phyloP scores from a whole-genome alignment of 106 monocot species.

The Cymbidium sinense region DNA sequence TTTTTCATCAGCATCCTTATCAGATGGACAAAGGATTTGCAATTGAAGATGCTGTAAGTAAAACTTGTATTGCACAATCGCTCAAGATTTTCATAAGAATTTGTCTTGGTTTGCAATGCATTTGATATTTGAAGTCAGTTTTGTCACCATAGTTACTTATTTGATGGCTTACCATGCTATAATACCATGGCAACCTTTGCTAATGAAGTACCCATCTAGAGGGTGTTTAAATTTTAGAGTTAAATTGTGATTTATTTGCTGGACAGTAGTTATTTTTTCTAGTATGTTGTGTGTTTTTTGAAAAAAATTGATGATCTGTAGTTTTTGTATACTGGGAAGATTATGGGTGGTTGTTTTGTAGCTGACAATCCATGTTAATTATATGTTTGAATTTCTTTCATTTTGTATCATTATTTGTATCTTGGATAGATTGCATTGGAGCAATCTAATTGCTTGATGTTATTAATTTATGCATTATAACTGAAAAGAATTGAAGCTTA shows the following conservation, averaged over 20 bases:
- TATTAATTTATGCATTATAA: too few relatives aligned
- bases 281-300: background rate
- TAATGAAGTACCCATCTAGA: too few relatives aligned
- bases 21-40: constrained; percentile 89
- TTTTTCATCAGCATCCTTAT: constrained; percentile 64
- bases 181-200: background rate
- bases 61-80: background rate
- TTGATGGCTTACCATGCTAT: background rate
- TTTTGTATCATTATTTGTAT: background rate
- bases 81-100: background rate
- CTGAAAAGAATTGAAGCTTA: too few relatives aligned
- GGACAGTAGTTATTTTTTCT: background rate
- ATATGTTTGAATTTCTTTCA: background rate
- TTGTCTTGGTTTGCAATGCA: background rate
- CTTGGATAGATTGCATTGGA: too few relatives aligned
- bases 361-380: background rate
- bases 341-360: background rate
- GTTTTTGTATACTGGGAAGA: too few relatives aligned
- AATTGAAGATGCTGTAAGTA: constrained; percentile 66
- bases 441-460: too few relatives aligned
- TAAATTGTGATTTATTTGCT: too few relatives aligned
- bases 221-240: too few relatives aligned
- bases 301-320: background rate
- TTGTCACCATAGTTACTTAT: background rate
- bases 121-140: background rate